Percentiles rank a stretch among this genome's conserved stretches.
These are phyloP conservation scores for Erysiphe neolycopersici DNA, from an alignment of 2,329 filamentous ascomycete genomes.

Conservation along the genomic window DNA sequence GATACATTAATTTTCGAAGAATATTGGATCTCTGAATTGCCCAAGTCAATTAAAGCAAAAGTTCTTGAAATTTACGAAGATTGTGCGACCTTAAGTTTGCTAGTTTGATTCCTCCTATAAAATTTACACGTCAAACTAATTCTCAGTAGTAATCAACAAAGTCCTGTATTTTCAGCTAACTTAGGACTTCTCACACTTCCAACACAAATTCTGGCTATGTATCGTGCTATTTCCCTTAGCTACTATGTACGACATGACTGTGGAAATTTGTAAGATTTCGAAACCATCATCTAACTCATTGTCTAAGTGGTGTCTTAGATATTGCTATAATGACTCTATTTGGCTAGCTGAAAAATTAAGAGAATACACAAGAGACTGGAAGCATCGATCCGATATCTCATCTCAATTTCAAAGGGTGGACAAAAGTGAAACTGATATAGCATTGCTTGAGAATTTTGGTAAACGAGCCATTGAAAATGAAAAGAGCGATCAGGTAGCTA, in stretches of 20 bases:
- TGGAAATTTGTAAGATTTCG: constrained; percentile 31
- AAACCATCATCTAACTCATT: neutral
- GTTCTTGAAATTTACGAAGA: constrained; percentile 34
- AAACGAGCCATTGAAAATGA: constrained; percentile 34
- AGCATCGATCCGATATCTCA: constrained; percentile 23
- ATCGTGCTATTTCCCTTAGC: constrained; percentile 47
- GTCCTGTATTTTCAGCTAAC: constrained; percentile 37
- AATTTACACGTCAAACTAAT: neutral
- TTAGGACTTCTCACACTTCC: constrained; percentile 45
- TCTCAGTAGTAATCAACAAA: neutral
- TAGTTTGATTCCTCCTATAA: constrained; percentile 12
- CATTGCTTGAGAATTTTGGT: constrained; percentile 30
- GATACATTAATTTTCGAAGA: constrained; percentile 61
- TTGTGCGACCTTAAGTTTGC: constrained; percentile 28
- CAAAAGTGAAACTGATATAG: constrained; percentile 31
- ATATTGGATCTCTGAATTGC: constrained; percentile 73
- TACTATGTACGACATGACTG: constrained; percentile 38
- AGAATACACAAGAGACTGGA: constrained; percentile 24
- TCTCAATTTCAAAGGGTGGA: constrained; percentile 25
- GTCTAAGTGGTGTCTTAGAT: neutral
- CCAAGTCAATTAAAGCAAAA: constrained; percentile 45
- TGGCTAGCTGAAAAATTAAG: constrained; percentile 32
- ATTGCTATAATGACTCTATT: constrained; percentile 38
- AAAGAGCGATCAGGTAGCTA: constrained; percentile 30
- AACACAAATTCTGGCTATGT: constrained; percentile 49